Evolutionary conservation across 163 green algal genomes (phyloP), one percentile per base, ranked within the genome.

Genomic region (Smithsoniella earleae): DNA sequence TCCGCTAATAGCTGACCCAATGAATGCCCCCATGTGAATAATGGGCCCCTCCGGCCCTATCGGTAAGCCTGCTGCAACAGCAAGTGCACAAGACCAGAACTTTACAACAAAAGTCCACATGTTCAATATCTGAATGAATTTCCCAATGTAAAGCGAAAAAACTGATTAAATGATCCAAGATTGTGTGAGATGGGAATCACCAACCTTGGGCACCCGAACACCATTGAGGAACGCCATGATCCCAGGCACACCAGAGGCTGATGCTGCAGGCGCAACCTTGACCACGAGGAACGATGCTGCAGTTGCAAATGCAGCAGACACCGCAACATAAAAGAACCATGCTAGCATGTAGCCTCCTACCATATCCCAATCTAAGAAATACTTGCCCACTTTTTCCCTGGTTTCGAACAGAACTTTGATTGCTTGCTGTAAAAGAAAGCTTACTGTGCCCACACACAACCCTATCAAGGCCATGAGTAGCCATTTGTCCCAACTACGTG

Each of bases 201-300:
- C 40, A n/a, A 88, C 83, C 79, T 90, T 90, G 6, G 85, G 82
- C 37, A 95, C 75, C 73, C 82, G 77, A 75, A 87, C 90, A 37
- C 90, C 91, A 66, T 96, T 96, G 43, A 96, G 81, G 79, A 95
- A 96, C 5, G 91, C 89, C 82, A 91, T 95, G 55, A 95, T 85
- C 72, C 96, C 90, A 0, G 89, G 86, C 36, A 96, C 89, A 3
- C 90, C 90, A 22, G 83, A 87, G 46, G 83, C 86, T 33, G 77
- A 78, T 20, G 87, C 87, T 66, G 89, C 82, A 2, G 90, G 90
- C 5, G 89, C 88, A 18, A 87, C 52, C 44, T 81, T 82, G 28
- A 90, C 83, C 27, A 91, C 86, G 30, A 69, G 25, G 58, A 69
- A 43, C 27, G 58, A 69, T 8, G 58, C 58, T 5, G 22, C 58